phyloP scores from a whole-genome alignment of 345 rosid genomes.

The Arabis hirsuta region DNA sequence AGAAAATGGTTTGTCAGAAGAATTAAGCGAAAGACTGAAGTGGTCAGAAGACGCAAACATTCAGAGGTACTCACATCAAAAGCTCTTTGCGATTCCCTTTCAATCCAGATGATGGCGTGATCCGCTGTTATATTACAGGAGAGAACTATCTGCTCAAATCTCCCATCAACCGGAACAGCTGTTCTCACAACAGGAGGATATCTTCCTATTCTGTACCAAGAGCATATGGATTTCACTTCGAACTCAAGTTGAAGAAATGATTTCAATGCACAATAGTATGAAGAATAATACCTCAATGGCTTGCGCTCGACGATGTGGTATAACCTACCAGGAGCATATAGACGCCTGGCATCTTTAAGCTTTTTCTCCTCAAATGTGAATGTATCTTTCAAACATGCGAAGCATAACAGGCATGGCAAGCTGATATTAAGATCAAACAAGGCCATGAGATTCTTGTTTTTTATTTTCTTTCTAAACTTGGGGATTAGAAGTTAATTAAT shows the following conservation, averaged over 20 bases:
- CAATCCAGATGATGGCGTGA: slow-evolving; percentile 85
- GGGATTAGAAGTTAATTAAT: neutral
- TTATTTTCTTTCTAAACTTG: slow-evolving; percentile 10
- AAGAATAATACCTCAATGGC: slow-evolving; percentile 66
- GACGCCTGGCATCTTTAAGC: slow-evolving; percentile 84
- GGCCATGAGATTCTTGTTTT: slow-evolving; percentile 23
- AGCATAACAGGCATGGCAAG: slow-evolving; percentile 88
- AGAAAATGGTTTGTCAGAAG: slow-evolving; percentile 1
- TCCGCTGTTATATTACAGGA: slow-evolving; percentile 90
- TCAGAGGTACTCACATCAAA: slow-evolving; percentile 61
- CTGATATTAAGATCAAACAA: slow-evolving; percentile 49
- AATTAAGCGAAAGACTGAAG: slow-evolving; percentile 5
- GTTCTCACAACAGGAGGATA: slow-evolving; percentile 94
- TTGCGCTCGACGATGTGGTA: slow-evolving; percentile 91
- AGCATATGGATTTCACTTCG: neutral
- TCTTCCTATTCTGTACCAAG: slow-evolving; percentile 72
- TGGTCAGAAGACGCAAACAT: neutral
- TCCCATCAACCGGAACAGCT: slow-evolving; percentile 97
- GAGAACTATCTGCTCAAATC: slow-evolving; percentile 89
- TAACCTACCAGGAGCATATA: slow-evolving; percentile 93
- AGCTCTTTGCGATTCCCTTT: slow-evolving; percentile 87
- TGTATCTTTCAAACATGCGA: slow-evolving; percentile 91
- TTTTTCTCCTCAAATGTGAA: slow-evolving; percentile 78
- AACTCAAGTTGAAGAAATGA: neutral
- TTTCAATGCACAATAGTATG: neutral